phyloP scores from a whole-genome alignment of 140 eudicot species.

The Senecio squalidus region DNA sequence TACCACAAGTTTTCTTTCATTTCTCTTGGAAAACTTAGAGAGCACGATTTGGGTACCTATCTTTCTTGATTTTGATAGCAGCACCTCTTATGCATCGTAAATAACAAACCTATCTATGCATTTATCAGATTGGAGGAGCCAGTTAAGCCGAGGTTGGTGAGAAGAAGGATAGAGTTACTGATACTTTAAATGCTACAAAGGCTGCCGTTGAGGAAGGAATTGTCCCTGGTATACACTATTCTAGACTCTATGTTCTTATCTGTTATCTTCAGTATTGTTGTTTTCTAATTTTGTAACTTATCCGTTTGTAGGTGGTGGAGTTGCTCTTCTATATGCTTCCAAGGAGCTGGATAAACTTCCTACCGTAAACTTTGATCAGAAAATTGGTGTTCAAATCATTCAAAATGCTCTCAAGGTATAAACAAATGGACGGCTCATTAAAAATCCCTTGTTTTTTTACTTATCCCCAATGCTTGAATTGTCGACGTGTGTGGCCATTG shows the following conservation, averaged over 20 bases:
- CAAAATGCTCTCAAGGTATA: slow-evolving; percentile 76
- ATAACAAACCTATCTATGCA: not conserved
- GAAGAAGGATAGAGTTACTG: slow-evolving; percentile 71
- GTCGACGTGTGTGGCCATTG: not conserved
- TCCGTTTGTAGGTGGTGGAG: slow-evolving; percentile 58
- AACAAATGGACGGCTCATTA: not conserved
- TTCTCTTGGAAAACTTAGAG: not conserved
- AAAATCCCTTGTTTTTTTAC: not conserved
- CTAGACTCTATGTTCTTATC: not conserved
- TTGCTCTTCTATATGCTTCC: slow-evolving; percentile 79
- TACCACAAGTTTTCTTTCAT: no score
- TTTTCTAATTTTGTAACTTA: not conserved
- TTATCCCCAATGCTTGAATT: no score
- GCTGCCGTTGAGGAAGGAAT: slow-evolving; percentile 82
- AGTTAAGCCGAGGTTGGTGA: slow-evolving; percentile 71
- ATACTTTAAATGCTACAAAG: slow-evolving; percentile 70
- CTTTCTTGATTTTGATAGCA: not conserved
- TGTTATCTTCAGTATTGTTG: not conserved
- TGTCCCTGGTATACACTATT: slow-evolving; percentile 40
- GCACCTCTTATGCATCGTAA: no score
- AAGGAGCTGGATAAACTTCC: slow-evolving; percentile 58
- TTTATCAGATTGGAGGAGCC: slow-evolving; percentile 62
- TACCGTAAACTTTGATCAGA: slow-evolving; percentile 73
- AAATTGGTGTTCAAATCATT: slow-evolving; percentile 78
- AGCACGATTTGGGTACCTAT: not conserved